Percentiles rank a stretch among this genome's conserved stretches.
Conservation (phyloP, 257 asterid species). For the Thymus mandschuricus region DNA sequence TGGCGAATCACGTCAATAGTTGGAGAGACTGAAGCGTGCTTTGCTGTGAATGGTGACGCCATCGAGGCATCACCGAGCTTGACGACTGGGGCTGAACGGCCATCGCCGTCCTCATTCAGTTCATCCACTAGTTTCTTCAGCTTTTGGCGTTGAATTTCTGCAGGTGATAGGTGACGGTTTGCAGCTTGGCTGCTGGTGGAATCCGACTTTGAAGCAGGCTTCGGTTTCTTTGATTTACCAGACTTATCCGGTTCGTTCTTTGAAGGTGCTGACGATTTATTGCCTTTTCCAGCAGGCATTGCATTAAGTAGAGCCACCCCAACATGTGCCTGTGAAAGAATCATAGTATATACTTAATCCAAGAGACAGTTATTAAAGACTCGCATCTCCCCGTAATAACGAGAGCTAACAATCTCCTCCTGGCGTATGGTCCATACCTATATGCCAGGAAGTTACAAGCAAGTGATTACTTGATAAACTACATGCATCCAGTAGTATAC, state of each 20-base stretch:
- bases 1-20: conserved; percentile 92
- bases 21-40: conserved; percentile 95
- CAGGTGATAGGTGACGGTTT: conserved; percentile 79
- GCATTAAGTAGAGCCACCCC: conserved; percentile 97
- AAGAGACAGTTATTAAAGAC: neutral
- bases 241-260: conserved; percentile 63
- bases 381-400: neutral
- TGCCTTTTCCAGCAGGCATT: conserved; percentile 59
- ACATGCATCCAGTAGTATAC: neutral
- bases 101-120: conserved; percentile 86
- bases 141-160: conserved; percentile 83
- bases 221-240: conserved; percentile 62
- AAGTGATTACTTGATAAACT: neutral
- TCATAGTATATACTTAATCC: conserved; percentile 22
- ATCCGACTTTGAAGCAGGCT: conserved; percentile 48
- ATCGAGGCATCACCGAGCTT: conserved; percentile 98
- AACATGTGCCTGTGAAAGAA: conserved; percentile 74
- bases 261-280: conserved; percentile 62
- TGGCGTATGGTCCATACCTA: neutral
- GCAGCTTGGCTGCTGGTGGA: conserved; percentile 59
- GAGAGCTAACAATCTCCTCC: neutral
- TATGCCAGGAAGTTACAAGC: too few relatives aligned
- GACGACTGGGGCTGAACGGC: conserved; percentile 88
- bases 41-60: conserved; percentile 98
- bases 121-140: conserved; percentile 94